Conservation (phyloP, 2,329 filamentous ascomycete species). For the Colletotrichum magnum region DNA sequence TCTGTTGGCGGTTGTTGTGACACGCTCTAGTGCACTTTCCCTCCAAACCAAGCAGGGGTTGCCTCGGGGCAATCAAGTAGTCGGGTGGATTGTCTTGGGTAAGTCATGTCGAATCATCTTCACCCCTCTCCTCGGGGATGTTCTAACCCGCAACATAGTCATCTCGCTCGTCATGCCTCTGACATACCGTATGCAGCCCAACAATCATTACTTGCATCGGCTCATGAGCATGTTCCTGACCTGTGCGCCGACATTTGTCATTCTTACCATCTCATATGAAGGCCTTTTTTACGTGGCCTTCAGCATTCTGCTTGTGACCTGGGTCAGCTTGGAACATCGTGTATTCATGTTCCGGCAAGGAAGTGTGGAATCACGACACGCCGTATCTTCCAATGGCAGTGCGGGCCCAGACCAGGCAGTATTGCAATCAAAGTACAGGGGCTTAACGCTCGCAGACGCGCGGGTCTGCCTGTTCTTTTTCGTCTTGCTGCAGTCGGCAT, state of each 20-base stretch:
- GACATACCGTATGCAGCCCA: slow-evolving; percentile 84
- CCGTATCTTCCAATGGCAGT: not conserved
- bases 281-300: slow-evolving; percentile 96
- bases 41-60: slow-evolving; percentile 88
- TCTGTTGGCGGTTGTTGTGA: slow-evolving; percentile 86
- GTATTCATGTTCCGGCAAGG: slow-evolving; percentile 54
- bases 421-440: not conserved
- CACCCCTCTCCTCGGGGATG: not conserved
- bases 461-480: slow-evolving; percentile 96
- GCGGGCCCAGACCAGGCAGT: not conserved
- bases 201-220: slow-evolving; percentile 90
- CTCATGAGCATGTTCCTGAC: slow-evolving; percentile 91
- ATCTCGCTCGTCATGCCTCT: slow-evolving; percentile 84
- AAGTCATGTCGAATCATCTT: slow-evolving; percentile 48
- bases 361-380: slow-evolving; percentile 1
- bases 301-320: slow-evolving; percentile 83
- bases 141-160: slow-evolving; percentile 60
- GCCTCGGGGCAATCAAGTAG: slow-evolving; percentile 87
- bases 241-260: slow-evolving; percentile 93
- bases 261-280: slow-evolving; percentile 97
- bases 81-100: slow-evolving; percentile 87
- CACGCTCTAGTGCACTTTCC: slow-evolving; percentile 86
- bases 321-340: slow-evolving; percentile 92
- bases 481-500: slow-evolving; percentile 92
- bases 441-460: slow-evolving; percentile 83